Evolutionary conservation across 2,329 filamentous ascomycete genomes (phyloP), one percentile per base, ranked within the genome.

Genomic region (Paraconiothyrium sp.): DNA sequence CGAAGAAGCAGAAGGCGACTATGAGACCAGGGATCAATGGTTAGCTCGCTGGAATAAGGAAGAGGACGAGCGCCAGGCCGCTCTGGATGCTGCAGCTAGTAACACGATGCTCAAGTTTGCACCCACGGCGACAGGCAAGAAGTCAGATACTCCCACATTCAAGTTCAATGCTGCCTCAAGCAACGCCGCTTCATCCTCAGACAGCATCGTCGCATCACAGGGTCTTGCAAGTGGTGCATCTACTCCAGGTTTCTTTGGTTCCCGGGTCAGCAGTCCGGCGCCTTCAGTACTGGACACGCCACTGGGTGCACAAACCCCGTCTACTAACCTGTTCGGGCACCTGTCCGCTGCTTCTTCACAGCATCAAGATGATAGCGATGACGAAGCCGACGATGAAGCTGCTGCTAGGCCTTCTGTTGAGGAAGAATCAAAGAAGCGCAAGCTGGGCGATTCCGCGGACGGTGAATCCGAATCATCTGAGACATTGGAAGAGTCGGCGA

Each of bases 1-100:
- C 13, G 76, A 68, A 34, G 76, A 78, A 34, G 77, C 67, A n/a
- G 76, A 79, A 56, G 75, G 72, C 2, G 76, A 79, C 35, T 74
- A 78, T 5, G 76, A 78, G 58, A 73, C 68, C 13, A 65, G 77
- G 51, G 74, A 72, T 57, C 64, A 76, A 50, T 78, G 74, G 72
- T 72, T 71, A 41, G 69, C 70, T 9, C 70, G 70, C 20, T 77
- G 71, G 37, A 74, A 78, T 50, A 62, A 68, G 30, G 54, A 72
- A 35, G 72, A 77, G 60, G 72, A 68, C 10, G 68, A 72, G 37
- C 73, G 75, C 34, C 61, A 71, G 44, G 72, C 67, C 1, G 58
- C 35, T 4, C 35, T 54, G 4, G 50, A 54, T 54, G 50, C 35
- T 14, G 50, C 50, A 72, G 71, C 44, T 64, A 72, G 59, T 65